These are phyloP conservation scores for Pleurotus eryngii DNA, from an alignment of 768 basidiomycete genomes.

Conservation along the genomic window DNA sequence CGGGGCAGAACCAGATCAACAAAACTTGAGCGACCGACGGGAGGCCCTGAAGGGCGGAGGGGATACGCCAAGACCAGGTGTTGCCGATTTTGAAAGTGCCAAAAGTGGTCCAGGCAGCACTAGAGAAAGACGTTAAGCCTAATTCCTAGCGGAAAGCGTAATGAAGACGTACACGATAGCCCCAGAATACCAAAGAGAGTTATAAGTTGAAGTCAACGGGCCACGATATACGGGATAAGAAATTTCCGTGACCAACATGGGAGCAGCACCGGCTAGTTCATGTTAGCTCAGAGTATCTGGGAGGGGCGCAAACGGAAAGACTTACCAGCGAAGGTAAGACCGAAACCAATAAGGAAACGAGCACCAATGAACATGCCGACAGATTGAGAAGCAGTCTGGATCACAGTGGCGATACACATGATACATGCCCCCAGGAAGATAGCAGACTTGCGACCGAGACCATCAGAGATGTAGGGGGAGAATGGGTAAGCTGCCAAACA, in stretches of 20 bases:
- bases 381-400: slow-evolving; percentile 71
- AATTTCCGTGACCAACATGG: slow-evolving; percentile 83
- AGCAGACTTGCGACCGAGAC: slow-evolving; percentile 62
- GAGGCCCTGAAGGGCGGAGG: slow-evolving; percentile 67
- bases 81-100: slow-evolving; percentile 69
- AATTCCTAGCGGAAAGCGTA: slow-evolving; percentile 1
- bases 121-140: slow-evolving; percentile 15
- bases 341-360: slow-evolving; percentile 76
- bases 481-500: slow-evolving; percentile 65
- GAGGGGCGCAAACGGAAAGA: neutral
- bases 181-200: slow-evolving; percentile 86
- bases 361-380: slow-evolving; percentile 81
- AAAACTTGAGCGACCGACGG: slow-evolving; percentile 66
- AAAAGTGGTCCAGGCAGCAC: slow-evolving; percentile 83
- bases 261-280: slow-evolving; percentile 60
- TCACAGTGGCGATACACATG: slow-evolving; percentile 63
- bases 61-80: slow-evolving; percentile 83
- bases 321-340: slow-evolving; percentile 65
- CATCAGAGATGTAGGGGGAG: slow-evolving; percentile 69
- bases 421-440: slow-evolving; percentile 69
- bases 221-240: slow-evolving; percentile 82
- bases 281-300: slow-evolving; percentile 7
- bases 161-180: slow-evolving; percentile 57
- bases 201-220: slow-evolving; percentile 73
- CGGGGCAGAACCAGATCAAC: slow-evolving; percentile 70